Evolutionary conservation across 306 rosid genomes (phyloP), one percentile per base, ranked within the genome.

Genomic region (Gleditsia sinensis): DNA sequence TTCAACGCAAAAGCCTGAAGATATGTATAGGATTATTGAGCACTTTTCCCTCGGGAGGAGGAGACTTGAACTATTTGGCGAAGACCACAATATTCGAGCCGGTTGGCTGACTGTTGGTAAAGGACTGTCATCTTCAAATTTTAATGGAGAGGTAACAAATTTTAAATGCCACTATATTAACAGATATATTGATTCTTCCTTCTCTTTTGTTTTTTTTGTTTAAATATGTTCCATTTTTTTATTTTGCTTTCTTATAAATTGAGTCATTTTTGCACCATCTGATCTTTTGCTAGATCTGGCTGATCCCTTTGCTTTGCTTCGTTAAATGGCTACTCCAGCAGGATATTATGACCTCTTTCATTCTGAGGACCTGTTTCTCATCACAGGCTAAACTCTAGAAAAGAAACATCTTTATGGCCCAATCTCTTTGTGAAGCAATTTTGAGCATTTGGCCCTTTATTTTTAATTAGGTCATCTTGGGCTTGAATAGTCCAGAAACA

Each of bases 1-100:
- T 83, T 91, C 98, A 75, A 93, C 98, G 46, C 96, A 86, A 75
- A 93, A 93, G 83, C 98, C 98, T 50, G 97, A 93, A 63, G 98
- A 93, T 67, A 93, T 93, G 98, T 93, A 93, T 75, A 86, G 96
- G 88, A 93, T 93, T 64, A 42, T 93, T 77, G 98, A 93, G 86
- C 98, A 93, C 87, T 91, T 93, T 86, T 94, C 98, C 67, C 98
- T 93, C 72, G 97, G 97, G 82, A 88, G 94, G 72, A 84, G 98
- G 83, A 89, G 98, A 71, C 91, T 93, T 7, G 43, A 37, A 37
- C 43, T 37, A 37, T 37, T 37, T 79, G 97, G 98, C 56, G 98
- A 91, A 81, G 97, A 93, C 84, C 97, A 93, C 83, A 93, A 93
- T 75, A 93, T 93, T 72, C 89, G 98, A 46, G 34, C 96, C 1